These are phyloP conservation scores for Fusarium subtropicale DNA, from an alignment of 2,329 filamentous ascomycete genomes.

Conservation along the genomic window DNA sequence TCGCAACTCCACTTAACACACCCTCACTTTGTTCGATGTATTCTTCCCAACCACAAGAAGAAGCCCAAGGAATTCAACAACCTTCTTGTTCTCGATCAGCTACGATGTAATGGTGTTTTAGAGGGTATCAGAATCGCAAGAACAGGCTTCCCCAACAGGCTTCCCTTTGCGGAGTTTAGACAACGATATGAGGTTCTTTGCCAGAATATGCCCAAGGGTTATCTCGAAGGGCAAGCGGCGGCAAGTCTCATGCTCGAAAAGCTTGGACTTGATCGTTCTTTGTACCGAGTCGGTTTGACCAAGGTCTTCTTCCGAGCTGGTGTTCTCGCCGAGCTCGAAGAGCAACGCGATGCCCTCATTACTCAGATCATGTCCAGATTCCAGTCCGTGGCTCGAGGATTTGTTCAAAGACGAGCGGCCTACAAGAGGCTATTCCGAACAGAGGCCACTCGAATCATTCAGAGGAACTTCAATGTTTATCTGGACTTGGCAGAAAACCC, in stretches of 20 bases:
- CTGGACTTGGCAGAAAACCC: conserved; percentile 89
- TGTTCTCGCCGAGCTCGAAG: conserved; percentile 95
- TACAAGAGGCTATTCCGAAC: conserved; percentile 95
- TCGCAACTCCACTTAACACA: conserved; percentile 93
- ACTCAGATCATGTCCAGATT: conserved; percentile 94
- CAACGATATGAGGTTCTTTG: conserved; percentile 97
- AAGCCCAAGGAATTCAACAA: conserved; percentile 92
- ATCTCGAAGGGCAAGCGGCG: conserved; percentile 88
- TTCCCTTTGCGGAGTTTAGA: conserved; percentile 93
- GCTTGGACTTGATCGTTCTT: conserved; percentile 82
- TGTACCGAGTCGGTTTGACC: conserved; percentile 93
- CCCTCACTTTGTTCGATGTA: conserved; percentile 97
- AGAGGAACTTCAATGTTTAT: conserved; percentile 93
- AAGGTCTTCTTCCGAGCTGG: conserved; percentile 99
- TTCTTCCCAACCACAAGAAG: conserved; percentile 98
- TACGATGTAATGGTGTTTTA: conserved; percentile 99
- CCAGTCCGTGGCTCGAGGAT: conserved; percentile 91
- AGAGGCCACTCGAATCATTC: conserved; percentile 94
- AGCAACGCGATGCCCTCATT: conserved; percentile 92
- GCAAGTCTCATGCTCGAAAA: conserved; percentile 90
- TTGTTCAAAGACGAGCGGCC: conserved; percentile 85
- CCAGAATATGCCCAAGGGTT: conserved; percentile 86
- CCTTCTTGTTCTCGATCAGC: conserved; percentile 92
- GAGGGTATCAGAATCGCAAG: conserved; percentile 97
- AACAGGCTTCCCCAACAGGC: conserved; percentile 94